Evolutionary conservation across 1,139 yeast genomes (phyloP), one percentile per base, ranked within the genome.

Genomic region (Debaryomycetaceae sp.): DNA sequence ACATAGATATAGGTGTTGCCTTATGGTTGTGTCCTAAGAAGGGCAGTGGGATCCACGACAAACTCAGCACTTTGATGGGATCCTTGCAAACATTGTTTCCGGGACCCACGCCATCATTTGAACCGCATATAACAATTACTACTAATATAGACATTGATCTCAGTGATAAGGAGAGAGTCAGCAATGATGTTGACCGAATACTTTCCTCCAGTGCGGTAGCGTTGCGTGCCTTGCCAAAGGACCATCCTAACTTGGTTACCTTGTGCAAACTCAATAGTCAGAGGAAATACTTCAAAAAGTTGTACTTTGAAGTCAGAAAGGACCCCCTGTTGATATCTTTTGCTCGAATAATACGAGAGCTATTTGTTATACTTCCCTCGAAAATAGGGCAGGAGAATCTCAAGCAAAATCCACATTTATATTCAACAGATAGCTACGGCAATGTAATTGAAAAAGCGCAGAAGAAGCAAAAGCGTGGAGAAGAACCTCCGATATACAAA

Each of bases 71-170:
- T 23, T 68, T 86, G 38, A 83, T 84, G 67, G 68, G 78, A 24
- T 84, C 91, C 6, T 62, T 87, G 38, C 78, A 77, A 45, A 84
- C 93, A 1, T 65, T 86, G 23, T 85, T 87, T 57, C 87, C 87
- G 13, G 86, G 83, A 40, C 84, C 84, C 24, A 81, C 84, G 5
- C 78, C 79, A 2, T 60, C 58, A 37, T 83, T 87, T 53, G 87
- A 81, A 47, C 96, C 96, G 5, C 96, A 87, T 59, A 75, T 87
- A 37, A 87, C 96, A 1, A 74, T 87, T 34, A 81, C 91, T 2
- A 76, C 89, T 27, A 76, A 81, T 47, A 68, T 87, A 34, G 65
- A 64, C 4, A 68, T 83, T 36, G 65, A 69, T 45, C 52, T 68
- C 48, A 63, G 62, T 6, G 66, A 73, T 43, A 54, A 65, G 22